A percentile compares a stretch with the other conserved stretches of the same genome.
phyloP scores from a whole-genome alignment of 495 filamentous ascomycete genomes.

The Thermochaetoides thermophila region DNA sequence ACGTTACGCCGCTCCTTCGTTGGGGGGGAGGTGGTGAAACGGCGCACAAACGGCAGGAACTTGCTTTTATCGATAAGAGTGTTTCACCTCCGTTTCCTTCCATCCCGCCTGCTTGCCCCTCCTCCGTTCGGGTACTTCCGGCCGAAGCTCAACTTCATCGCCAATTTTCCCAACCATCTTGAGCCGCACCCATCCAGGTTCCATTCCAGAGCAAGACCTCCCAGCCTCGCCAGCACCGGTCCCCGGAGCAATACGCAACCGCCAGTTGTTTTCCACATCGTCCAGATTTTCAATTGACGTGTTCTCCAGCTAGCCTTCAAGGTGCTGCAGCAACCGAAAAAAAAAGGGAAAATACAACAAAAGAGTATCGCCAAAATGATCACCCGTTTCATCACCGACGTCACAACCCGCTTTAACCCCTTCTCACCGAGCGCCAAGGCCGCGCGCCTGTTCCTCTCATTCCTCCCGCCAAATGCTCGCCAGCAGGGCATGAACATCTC shows the following conservation, averaged over 20 bases:
- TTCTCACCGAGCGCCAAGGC: conserved; percentile 65
- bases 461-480: conserved; percentile 69
- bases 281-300: too few species aligned
- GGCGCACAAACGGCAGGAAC: too few species aligned
- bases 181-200: too few species aligned
- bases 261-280: too few species aligned
- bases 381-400: conserved; percentile 69
- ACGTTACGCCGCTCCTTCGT: too few species aligned
- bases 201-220: too few species aligned
- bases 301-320: too few species aligned
- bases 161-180: conserved; percentile 3
- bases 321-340: too few species aligned
- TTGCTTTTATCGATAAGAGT: too few species aligned
- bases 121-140: conserved; percentile 5
- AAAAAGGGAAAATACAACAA: background rate
- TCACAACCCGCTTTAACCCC: conserved; percentile 80
- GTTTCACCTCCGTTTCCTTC: background rate
- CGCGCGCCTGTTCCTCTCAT: conserved; percentile 71
- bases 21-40: too few species aligned
- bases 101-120: background rate
- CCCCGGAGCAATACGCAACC: too few species aligned
- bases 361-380: conserved; percentile 48
- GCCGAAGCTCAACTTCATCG: conserved; percentile 4
- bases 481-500: conserved; percentile 57
- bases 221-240: background rate